phyloP scores from a whole-genome alignment of 257 asterid genomes.

The Solanum pennellii region DNA sequence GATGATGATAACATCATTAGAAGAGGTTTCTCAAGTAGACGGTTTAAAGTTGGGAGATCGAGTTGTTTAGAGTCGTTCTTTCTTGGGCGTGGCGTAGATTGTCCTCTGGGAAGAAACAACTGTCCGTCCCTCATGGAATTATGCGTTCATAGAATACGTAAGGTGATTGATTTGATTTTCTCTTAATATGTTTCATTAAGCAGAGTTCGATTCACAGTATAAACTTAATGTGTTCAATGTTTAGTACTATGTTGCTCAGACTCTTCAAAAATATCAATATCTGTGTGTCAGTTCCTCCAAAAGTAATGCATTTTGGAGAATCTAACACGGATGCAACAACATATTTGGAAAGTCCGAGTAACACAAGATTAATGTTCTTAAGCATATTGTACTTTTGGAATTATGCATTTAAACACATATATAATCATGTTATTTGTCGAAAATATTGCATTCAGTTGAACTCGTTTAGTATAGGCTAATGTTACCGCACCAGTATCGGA shows the following conservation, averaged over 20 bases:
- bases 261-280: not conserved
- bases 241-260: not conserved
- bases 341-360: not conserved
- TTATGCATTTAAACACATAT: not conserved
- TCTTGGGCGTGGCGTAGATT: slow-evolving; percentile 39
- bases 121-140: slow-evolving; percentile 69
- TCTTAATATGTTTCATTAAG: not conserved
- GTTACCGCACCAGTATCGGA: accelerated
- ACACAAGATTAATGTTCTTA: not conserved
- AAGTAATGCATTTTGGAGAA: not conserved
- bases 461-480: not conserved
- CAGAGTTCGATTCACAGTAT: not conserved
- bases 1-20: slow-evolving; percentile 47
- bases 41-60: slow-evolving; percentile 77
- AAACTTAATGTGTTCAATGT: no score
- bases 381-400: not conserved
- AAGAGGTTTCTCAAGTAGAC: slow-evolving; percentile 55
- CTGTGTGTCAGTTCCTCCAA: not conserved
- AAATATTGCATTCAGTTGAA: not conserved
- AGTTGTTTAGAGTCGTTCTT: slow-evolving; percentile 60
- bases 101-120: slow-evolving; percentile 24
- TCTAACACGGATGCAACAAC: not conserved
- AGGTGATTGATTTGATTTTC: slow-evolving; percentile 18
- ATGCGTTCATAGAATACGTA: slow-evolving; percentile 54
- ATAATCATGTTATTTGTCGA: not conserved